Evolutionary conservation across 2,329 filamentous ascomycete species (phyloP).

Genomic region (Trichoderma brevicompactum): DNA sequence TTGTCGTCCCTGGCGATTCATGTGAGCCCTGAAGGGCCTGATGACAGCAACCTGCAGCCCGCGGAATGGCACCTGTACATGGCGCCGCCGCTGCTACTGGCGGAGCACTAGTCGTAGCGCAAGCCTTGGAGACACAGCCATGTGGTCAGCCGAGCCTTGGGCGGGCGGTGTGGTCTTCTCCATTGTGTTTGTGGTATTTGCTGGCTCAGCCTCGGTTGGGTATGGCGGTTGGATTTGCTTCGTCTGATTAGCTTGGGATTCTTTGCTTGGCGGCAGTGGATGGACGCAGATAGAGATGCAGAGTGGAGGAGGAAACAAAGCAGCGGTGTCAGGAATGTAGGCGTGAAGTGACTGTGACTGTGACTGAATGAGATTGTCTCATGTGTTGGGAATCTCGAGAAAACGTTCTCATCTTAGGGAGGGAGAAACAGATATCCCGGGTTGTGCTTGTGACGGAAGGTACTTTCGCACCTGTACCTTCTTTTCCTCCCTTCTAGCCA

Average conservation of each 20-base stretch:
- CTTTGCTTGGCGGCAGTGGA: constrained; percentile 2
- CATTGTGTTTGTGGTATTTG: constrained; percentile 9
- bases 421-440: constrained; percentile 22
- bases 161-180: constrained; percentile 9
- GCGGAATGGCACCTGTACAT: not conserved
- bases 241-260: not conserved
- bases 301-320: not conserved
- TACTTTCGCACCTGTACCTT: not conserved
- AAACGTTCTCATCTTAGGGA: not conserved
- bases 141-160: constrained; percentile 16
- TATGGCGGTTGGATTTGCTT: constrained; percentile 1
- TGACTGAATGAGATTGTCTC: not conserved
- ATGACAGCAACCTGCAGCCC: not conserved
- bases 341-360: too few relatives aligned
- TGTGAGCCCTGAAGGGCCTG: not conserved
- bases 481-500: not conserved
- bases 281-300: not conserved
- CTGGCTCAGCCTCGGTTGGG: constrained; percentile 12
- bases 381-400: not conserved
- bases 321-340: too few relatives aligned
- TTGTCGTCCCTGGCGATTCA: not conserved
- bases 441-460: not conserved
- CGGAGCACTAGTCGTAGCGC: constrained; percentile 7
- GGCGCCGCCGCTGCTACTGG: not conserved
- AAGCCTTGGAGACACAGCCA: constrained; percentile 13